Conservation (phyloP, 495 filamentous ascomycete species). For the Hyaloscypha finlandica region DNA sequence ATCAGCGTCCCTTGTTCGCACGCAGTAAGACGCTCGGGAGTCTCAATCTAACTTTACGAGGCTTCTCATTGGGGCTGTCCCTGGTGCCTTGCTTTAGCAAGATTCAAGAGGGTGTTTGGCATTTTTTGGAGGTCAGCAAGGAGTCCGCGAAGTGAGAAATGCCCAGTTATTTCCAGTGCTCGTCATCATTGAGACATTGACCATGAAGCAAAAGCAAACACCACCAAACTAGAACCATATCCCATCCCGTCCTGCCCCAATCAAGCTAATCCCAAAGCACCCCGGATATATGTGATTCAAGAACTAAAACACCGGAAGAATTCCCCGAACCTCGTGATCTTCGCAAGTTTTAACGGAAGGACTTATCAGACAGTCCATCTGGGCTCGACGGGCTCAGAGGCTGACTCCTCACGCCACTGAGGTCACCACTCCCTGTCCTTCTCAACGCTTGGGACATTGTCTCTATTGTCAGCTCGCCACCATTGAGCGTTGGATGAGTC, state of each 20-base stretch:
- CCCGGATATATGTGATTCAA: slow-evolving; percentile 27
- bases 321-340: neutral
- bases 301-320: slow-evolving; percentile 18
- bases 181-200: slow-evolving; percentile 24
- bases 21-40: neutral
- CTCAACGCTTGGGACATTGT: slow-evolving; percentile 87
- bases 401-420: slow-evolving; percentile 63
- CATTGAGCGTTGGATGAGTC: slow-evolving; percentile 33
- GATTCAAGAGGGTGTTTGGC: neutral
- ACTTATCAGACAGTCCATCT: slow-evolving; percentile 28
- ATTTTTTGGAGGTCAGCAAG: neutral
- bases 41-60: neutral
- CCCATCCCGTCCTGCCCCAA: slow-evolving; percentile 16
- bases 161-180: slow-evolving; percentile 4
- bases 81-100: neutral
- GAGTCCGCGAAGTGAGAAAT: neutral
- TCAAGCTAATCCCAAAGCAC: slow-evolving; percentile 26
- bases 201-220: slow-evolving; percentile 22
- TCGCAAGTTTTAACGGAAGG: slow-evolving; percentile 20
- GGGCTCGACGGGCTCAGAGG: slow-evolving; percentile 58
- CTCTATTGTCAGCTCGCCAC: slow-evolving; percentile 78
- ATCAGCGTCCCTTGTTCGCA: neutral
- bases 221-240: slow-evolving; percentile 12
- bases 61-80: neutral
- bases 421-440: slow-evolving; percentile 79